Evolutionary conservation across 148 eudicot species (phyloP).

Genomic region (Rhododendron kiyosumense): DNA sequence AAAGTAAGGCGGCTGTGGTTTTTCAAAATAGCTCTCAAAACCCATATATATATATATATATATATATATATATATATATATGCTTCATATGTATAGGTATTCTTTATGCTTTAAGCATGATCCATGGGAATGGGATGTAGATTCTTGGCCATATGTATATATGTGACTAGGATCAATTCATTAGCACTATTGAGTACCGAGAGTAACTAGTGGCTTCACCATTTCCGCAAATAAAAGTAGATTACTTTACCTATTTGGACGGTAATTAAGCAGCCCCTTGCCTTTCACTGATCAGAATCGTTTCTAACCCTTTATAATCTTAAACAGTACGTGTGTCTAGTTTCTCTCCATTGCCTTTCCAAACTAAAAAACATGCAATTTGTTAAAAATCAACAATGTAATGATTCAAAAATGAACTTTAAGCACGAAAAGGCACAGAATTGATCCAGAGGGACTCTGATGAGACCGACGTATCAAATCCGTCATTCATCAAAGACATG

Average conservation of each 20-base stretch:
- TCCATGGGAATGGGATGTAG: conserved; percentile 5
- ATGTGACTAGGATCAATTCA: not conserved
- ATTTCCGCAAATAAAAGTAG: not conserved
- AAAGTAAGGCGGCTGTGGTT: no score
- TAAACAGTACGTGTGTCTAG: not conserved
- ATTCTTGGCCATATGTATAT: not conserved
- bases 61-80: not conserved
- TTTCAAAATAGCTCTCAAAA: no score
- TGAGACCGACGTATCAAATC: not conserved
- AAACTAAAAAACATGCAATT: not conserved
- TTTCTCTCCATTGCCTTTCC: not conserved
- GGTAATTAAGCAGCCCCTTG: not conserved
- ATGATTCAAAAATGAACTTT: conserved; percentile 4
- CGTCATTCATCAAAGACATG: not conserved
- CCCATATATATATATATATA: no score
- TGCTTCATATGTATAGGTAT: not conserved
- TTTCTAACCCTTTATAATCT: not conserved
- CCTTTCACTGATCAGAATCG: not conserved
- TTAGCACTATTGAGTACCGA: not conserved
- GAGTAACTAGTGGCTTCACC: not conserved
- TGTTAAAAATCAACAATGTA: not conserved
- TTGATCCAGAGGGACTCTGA: not conserved
- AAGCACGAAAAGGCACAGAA: not conserved
- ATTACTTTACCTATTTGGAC: not conserved
- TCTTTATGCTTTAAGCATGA: not conserved